Evolutionary conservation across 1,139 yeast species (phyloP).

Genomic region (Pichia sp.): DNA sequence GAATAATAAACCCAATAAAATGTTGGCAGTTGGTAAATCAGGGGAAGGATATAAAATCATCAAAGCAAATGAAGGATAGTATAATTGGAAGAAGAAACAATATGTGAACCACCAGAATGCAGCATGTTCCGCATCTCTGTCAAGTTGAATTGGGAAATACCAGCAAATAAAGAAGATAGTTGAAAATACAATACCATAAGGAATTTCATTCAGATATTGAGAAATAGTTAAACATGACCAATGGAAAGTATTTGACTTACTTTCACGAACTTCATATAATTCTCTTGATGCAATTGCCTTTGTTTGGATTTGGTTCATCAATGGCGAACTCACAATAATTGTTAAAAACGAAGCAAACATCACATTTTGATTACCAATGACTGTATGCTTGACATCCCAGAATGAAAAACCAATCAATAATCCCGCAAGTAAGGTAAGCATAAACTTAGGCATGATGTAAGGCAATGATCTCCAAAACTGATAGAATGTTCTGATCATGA

Average conservation of each 20-base stretch:
- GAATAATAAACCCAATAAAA: conserved; percentile 43
- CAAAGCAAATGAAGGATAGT: conserved; percentile 44
- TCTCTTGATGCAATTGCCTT: conserved; percentile 47
- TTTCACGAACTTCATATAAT: conserved; percentile 53
- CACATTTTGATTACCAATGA: conserved; percentile 45
- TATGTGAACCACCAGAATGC: conserved; percentile 46
- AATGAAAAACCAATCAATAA: conserved; percentile 37
- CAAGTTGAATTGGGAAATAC: conserved; percentile 50
- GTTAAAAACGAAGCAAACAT: conserved; percentile 45
- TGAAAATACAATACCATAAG: conserved; percentile 44
- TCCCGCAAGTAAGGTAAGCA: conserved; percentile 27
- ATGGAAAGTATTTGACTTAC: conserved; percentile 55
- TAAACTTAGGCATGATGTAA: conserved; percentile 37
- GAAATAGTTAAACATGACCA: conserved; percentile 49
- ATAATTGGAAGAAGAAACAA: conserved; percentile 45
- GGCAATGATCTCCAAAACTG: conserved; percentile 43
- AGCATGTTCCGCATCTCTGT: conserved; percentile 35
- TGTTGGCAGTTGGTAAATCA: conserved; percentile 51
- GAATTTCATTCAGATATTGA: conserved; percentile 46
- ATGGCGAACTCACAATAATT: conserved; percentile 40
- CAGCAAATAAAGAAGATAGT: conserved; percentile 44
- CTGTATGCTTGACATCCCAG: conserved; percentile 27
- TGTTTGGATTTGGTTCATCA: conserved; percentile 49
- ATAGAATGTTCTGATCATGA: conserved; percentile 32
- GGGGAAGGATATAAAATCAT: conserved; percentile 48